Conservation (phyloP, 257 asterid species). For the Parsonsia alboflavescens region DNA sequence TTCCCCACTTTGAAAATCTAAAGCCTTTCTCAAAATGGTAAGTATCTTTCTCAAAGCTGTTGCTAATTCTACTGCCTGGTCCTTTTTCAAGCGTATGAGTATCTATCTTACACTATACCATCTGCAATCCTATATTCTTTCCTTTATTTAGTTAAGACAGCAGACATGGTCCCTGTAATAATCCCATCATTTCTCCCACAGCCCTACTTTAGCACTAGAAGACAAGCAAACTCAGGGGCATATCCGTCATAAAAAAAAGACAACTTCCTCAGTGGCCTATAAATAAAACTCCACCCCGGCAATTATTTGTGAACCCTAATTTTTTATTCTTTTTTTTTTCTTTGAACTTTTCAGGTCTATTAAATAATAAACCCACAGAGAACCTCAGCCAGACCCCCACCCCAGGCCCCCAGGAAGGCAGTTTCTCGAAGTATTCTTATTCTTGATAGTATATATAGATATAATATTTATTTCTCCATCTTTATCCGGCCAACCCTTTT, state of each 20-base stretch:
- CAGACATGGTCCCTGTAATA: background rate
- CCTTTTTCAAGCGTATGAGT: background rate
- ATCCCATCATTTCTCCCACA: constrained; percentile 4
- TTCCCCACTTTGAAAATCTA: background rate
- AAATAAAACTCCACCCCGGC: background rate
- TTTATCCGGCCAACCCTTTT: background rate
- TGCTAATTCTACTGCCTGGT: background rate
- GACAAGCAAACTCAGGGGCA: constrained; percentile 10
- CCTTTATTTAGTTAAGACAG: constrained; percentile 11
- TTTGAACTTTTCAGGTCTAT: background rate
- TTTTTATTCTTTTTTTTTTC: background rate
- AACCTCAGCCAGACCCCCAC: constrained; percentile 10
- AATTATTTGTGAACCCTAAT: background rate
- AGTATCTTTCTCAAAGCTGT: constrained; percentile 5
- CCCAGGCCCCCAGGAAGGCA: constrained; percentile 11
- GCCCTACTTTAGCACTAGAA: constrained; percentile 14
- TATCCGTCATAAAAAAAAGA: background rate
- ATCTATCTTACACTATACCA: too few species aligned
- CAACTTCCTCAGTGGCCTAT: background rate
- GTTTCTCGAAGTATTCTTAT: background rate
- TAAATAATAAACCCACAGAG: background rate
- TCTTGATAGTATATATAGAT: background rate
- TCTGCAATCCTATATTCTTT: background rate
- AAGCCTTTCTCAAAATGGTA: constrained; percentile 10
- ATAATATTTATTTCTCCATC: background rate